These are phyloP conservation scores for Kodamaea suecica DNA, from an alignment of 1,139 yeast genomes.

Conservation along the genomic window DNA sequence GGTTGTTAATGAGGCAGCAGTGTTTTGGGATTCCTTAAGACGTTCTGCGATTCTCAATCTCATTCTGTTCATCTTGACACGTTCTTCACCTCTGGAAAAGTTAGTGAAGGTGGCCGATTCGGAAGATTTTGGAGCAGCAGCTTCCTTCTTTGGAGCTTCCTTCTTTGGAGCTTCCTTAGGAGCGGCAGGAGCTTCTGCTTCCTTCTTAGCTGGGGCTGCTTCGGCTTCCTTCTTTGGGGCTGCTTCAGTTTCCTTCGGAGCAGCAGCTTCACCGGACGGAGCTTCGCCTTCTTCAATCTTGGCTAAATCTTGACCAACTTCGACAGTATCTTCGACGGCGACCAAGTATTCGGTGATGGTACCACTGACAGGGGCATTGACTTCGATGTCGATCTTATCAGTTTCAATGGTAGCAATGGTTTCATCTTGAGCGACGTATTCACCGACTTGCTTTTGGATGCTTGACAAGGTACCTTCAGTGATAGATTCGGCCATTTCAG, in stretches of 20 bases:
- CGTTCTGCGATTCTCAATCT: conserved; percentile 98
- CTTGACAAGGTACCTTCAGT: conserved; percentile 94
- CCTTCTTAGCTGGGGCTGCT: conserved; percentile 27
- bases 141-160: conserved; percentile 25
- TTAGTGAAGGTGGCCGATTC: conserved; percentile 52
- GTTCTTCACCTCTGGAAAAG: conserved; percentile 81
- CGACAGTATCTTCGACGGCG: conserved; percentile 86
- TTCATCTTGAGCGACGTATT: conserved; percentile 83
- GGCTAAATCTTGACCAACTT: conserved; percentile 91
- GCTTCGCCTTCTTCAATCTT: conserved; percentile 89
- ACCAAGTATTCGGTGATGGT: conserved; percentile 82
- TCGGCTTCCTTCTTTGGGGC: conserved; percentile 22
- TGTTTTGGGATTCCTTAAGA: conserved; percentile 97
- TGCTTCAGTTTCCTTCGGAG: conserved; percentile 26
- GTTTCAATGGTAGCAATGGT: conserved; percentile 96
- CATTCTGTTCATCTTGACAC: conserved; percentile 99
- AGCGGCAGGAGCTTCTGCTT: conserved; percentile 16
- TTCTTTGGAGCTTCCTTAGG: conserved; percentile 22
- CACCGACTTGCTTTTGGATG: conserved; percentile 81
- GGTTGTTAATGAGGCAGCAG: conserved; percentile 97
- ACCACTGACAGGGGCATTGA: conserved; percentile 92
- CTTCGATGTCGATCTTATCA: conserved; percentile 96
- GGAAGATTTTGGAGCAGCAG: conserved; percentile 23
- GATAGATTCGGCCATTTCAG: conserved; percentile 98
- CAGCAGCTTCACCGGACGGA: conserved; percentile 61